phyloP scores from a whole-genome alignment of 768 basidiomycete species.

The Leccinum incarnatum region DNA sequence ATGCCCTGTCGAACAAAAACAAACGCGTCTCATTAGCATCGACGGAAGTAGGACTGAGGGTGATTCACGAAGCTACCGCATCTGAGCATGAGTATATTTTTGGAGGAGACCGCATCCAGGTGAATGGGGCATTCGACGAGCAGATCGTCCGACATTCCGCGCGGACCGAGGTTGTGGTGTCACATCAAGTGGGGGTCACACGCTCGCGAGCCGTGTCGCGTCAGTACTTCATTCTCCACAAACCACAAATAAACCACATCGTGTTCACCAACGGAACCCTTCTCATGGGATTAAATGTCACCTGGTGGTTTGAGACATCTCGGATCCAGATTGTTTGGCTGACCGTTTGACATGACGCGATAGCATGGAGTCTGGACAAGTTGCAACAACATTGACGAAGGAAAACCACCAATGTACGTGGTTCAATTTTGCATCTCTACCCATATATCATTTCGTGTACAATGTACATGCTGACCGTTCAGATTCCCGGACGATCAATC shows the following conservation, averaged over 20 bases:
- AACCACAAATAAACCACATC: not conserved
- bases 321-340: not conserved
- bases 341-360: not conserved
- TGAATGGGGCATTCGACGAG: conserved; percentile 34
- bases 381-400: not conserved
- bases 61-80: conserved; percentile 24
- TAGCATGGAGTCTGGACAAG: not conserved
- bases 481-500: not conserved
- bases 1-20: conserved; percentile 25
- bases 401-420: not conserved
- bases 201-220: not conserved
- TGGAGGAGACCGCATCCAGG: conserved; percentile 27
- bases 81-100: conserved; percentile 29
- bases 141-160: conserved; percentile 17
- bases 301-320: not conserved
- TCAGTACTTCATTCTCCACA: not conserved
- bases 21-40: conserved; percentile 11
- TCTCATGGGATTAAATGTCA: not conserved
- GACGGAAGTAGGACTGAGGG: conserved; percentile 1
- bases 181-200: not conserved
- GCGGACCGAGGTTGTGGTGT: not conserved
- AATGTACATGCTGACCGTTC: not conserved
- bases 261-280: not conserved
- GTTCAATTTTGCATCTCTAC: not conserved
- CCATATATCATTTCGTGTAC: not conserved